Evolutionary conservation across 139 green algal species (phyloP).

Genomic region (Picochlorum sp.): DNA sequence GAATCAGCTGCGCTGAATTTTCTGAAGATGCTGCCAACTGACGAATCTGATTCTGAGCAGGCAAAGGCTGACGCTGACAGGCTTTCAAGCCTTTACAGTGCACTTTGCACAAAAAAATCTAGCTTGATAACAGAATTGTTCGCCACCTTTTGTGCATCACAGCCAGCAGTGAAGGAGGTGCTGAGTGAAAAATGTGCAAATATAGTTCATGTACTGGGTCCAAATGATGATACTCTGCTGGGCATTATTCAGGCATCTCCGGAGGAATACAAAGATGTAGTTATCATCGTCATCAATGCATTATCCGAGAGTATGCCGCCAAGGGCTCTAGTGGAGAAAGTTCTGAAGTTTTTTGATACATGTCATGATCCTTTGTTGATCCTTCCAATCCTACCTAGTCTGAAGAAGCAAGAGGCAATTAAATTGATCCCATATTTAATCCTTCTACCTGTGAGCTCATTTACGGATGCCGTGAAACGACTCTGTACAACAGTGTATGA

Average conservation of each 20-base stretch:
- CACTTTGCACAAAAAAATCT: slow-evolving; percentile 53
- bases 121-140: slow-evolving; percentile 48
- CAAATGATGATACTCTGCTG: slow-evolving; percentile 31
- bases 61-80: not conserved
- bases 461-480: slow-evolving; percentile 17
- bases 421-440: slow-evolving; percentile 34
- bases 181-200: slow-evolving; percentile 24
- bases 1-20: slow-evolving; percentile 25
- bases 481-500: slow-evolving; percentile 7
- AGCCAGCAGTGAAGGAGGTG: slow-evolving; percentile 14
- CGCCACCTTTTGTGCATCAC: slow-evolving; percentile 23
- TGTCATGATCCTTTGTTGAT: slow-evolving; percentile 17
- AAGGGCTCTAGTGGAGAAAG: slow-evolving; percentile 26
- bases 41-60: not conserved
- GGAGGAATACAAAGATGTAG: slow-evolving; percentile 28
- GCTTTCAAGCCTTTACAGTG: slow-evolving; percentile 39
- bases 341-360: slow-evolving; percentile 12
- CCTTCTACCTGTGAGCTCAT: slow-evolving; percentile 13
- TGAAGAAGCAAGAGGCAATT: slow-evolving; percentile 22
- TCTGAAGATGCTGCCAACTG: slow-evolving; percentile 9
- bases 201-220: slow-evolving; percentile 36
- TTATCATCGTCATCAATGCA: slow-evolving; percentile 53
- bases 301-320: slow-evolving; percentile 29
- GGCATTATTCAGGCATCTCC: slow-evolving; percentile 21
- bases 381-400: slow-evolving; percentile 27